Conservation (phyloP, 2,329 filamentous ascomycete genomes). For the Fusarium sulawesiense region DNA sequence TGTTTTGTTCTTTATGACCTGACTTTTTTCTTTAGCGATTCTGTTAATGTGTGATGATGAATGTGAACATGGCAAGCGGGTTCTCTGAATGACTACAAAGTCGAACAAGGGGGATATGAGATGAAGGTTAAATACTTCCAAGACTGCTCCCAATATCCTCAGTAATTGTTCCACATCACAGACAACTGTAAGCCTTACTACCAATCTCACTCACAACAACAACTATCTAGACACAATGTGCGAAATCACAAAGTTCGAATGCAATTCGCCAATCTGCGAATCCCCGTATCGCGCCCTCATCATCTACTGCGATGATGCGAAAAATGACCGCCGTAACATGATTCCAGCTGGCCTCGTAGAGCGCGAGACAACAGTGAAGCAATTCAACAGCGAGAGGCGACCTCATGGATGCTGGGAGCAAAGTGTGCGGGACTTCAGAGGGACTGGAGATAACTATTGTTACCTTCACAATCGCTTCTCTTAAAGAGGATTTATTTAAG, state of each 20-base stretch:
- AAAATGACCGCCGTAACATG: neutral
- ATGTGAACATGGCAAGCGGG: neutral
- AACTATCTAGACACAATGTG: neutral
- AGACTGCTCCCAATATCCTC: rapidly evolving
- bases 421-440: too few relatives aligned
- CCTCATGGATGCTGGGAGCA: neutral
- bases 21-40: neutral
- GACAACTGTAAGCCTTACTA: neutral
- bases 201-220: neutral
- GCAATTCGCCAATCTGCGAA: neutral
- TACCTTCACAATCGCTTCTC: neutral
- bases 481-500: rapidly evolving
- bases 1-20: neutral
- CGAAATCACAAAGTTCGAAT: neutral
- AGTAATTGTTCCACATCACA: neutral
- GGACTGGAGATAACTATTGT: neutral
- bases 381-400: neutral
- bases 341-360: neutral
- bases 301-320: neutral
- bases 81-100: neutral
- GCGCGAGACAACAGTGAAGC: neutral
- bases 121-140: neutral
- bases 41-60: neutral
- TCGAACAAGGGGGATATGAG: neutral
- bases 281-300: neutral